Base-by-base conservation (phyloP, 768 basidiomycete genomes). In the Suillus fuscotomentosus region DNA sequence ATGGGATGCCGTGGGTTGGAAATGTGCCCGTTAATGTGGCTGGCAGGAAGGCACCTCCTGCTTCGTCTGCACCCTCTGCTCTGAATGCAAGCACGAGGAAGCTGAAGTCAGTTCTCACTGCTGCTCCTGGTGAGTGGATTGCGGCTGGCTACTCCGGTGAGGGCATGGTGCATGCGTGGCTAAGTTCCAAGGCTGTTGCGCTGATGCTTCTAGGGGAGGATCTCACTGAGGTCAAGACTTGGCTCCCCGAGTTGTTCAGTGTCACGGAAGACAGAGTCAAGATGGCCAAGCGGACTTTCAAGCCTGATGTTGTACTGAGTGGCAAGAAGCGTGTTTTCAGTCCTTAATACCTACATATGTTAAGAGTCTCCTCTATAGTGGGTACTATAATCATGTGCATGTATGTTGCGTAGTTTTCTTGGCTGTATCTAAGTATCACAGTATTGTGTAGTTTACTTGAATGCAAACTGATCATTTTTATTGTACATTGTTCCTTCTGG, bases 91-190 rank as follows among this genome's bases (percentile, higher is more conserved):
- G 39, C 38, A 31, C 41, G 41, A 36, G 38, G 48, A 31, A 10
- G 15, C 34, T 10, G 65, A 59, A 22, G 57, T 56, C 34, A 43
- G 50, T 5, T 14, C 55, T 20, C 41, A 38, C 24, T 55, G 75
- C 77, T 2, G 63, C 69, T 24, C 74, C 87, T 0, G 89, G 88
- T 20, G 90, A 91, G 71, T 91, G 90, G 90, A 81, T 91, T 17
- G 78, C 86, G 17, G 89, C 87, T 14, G 90, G 88, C 5, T 91
- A 87, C 70, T 80, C 83, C 0, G 90, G 90, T 0, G 90, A 92
- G 67, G 90, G 90, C 2, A 90, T 90, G 89, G 84, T 84, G 4
- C 84, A 89, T 66, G 88, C 86, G 0, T 90, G 88, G 88, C 71
- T 87, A 72, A 81, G 86, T 63, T 83, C 85, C 5, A 80, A 81